Base-by-base conservation (phyloP, 2,329 filamentous ascomycete species). In the Clarireedia monteithiana region DNA sequence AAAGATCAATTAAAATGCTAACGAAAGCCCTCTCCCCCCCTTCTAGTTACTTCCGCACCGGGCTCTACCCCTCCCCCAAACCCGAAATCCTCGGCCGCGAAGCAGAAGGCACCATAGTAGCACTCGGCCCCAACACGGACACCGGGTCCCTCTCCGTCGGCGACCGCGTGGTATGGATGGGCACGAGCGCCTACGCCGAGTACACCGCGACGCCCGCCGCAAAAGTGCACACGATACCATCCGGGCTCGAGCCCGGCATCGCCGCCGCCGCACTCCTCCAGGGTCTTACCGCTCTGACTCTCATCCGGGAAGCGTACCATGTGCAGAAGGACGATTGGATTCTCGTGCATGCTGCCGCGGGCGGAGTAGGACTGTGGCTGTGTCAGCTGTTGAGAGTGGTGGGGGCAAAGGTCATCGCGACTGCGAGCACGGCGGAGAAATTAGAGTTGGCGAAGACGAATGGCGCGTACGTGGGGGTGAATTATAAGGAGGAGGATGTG, bases 341-440 rank as follows among this genome's bases (percentile, higher is more conserved):
- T 0, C 80, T 96, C 2, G 83, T 96, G 15, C 89, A 94, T 64
- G 91, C 91, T 0, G 91, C 91, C 0, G 90, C 90, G 0, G 91
- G 91, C 12, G 91, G 91, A 14, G 88, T 90, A 0, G 89, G 88
- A 0, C 73, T 85, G 42, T 81, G 88, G 72, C 77, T 96, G 24
- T 83, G 82, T 34, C 89, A 95, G 76, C 73, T 95, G 62, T 74
- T 95, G 42, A 81, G 79, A 60, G 75, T 79, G 0, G 76, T 91
- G 1, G 91, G 90, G 0, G 91, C 88, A 9, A 82, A 81, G 63
- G 83, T 86, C 24, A 94, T 96, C 65, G 91, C 84, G 1, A 92
- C 90, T 3, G 89, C 89, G 0, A 85, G 84, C 48, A 86, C 84
- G 38, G 70, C 75, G 5, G 88, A 86, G 69, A 96, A 96, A 74